Percentiles rank a stretch among this genome's conserved stretches.
Conservation (phyloP, 768 basidiomycete species). For the button mushroom (Agaricus bisporus) region DNA sequence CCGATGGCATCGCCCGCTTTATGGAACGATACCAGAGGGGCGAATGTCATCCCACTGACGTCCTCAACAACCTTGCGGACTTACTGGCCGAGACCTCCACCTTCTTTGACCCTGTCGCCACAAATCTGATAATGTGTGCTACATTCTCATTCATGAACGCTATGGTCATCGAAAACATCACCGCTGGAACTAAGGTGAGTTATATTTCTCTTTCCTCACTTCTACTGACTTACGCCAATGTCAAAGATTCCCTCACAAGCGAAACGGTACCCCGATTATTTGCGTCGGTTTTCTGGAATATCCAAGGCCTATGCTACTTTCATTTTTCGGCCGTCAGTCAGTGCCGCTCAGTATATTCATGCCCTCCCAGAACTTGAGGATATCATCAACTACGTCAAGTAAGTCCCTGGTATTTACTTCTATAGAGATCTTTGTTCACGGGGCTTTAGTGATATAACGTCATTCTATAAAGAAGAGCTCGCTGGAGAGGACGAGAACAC, state of each 20-base stretch:
- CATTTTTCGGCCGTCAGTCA: slow-evolving; percentile 10
- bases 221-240: not conserved
- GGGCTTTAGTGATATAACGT: slow-evolving; percentile 28
- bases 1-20: slow-evolving; percentile 8
- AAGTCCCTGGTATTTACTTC: not conserved
- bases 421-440: not conserved
- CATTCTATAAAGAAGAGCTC: slow-evolving; percentile 36
- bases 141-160: slow-evolving; percentile 11
- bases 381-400: slow-evolving; percentile 11
- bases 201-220: not conserved
- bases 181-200: slow-evolving; percentile 2
- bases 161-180: slow-evolving; percentile 7
- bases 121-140: slow-evolving; percentile 8
- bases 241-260: slow-evolving; percentile 8
- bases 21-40: slow-evolving; percentile 9
- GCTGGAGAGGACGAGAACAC: slow-evolving; percentile 28
- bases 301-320: slow-evolving; percentile 11
- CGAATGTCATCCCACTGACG: slow-evolving; percentile 7
- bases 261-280: slow-evolving; percentile 7
- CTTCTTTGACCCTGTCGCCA: slow-evolving; percentile 8
- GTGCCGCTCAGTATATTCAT: slow-evolving; percentile 9
- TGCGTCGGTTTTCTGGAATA: slow-evolving; percentile 12
- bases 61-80: slow-evolving; percentile 8
- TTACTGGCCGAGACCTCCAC: slow-evolving; percentile 4
- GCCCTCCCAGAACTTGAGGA: slow-evolving; percentile 9